Conservation (phyloP, 192 early-diverging fungal species). For the Pilaira anomala region DNA sequence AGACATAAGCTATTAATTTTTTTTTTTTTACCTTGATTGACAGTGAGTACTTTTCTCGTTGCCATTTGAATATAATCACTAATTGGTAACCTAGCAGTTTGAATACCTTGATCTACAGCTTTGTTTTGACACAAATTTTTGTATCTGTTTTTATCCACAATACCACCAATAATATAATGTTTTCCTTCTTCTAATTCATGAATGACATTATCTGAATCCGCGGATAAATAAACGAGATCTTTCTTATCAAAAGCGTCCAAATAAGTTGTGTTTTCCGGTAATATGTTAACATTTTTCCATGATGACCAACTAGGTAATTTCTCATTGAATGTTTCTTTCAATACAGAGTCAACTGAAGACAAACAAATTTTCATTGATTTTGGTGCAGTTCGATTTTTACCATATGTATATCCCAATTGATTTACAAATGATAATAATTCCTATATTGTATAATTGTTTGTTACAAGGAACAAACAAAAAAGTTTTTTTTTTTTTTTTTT, state of each 20-base stretch:
- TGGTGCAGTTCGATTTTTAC: slow-evolving; percentile 53
- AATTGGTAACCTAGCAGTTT: slow-evolving; percentile 80
- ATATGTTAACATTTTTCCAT: slow-evolving; percentile 38
- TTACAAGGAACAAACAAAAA: background rate
- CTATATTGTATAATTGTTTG: slow-evolving; percentile 19
- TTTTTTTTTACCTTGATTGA: slow-evolving; percentile 75
- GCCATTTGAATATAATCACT: slow-evolving; percentile 76
- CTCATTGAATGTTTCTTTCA: slow-evolving; percentile 34
- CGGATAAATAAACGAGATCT: slow-evolving; percentile 82
- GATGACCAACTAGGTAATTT: slow-evolving; percentile 33
- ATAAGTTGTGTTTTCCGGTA: slow-evolving; percentile 10
- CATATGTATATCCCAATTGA: slow-evolving; percentile 77
- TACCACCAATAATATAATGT: slow-evolving; percentile 89
- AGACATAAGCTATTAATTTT: too few relatives aligned
- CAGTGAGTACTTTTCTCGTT: slow-evolving; percentile 82
- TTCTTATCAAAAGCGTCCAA: slow-evolving; percentile 49
- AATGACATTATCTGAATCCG: slow-evolving; percentile 76
- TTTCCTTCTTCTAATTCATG: slow-evolving; percentile 65
- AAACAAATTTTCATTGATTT: slow-evolving; percentile 55
- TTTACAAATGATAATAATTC: slow-evolving; percentile 66
- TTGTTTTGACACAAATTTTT: slow-evolving; percentile 75
- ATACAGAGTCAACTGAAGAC: slow-evolving; percentile 48
- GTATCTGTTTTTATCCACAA: slow-evolving; percentile 93
- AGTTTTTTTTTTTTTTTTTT: too few relatives aligned
- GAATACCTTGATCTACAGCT: slow-evolving; percentile 68